Evolutionary conservation across 2,329 filamentous ascomycete genomes (phyloP), one percentile per base, ranked within the genome.

Genomic region (Arthrobotrys conoides): DNA sequence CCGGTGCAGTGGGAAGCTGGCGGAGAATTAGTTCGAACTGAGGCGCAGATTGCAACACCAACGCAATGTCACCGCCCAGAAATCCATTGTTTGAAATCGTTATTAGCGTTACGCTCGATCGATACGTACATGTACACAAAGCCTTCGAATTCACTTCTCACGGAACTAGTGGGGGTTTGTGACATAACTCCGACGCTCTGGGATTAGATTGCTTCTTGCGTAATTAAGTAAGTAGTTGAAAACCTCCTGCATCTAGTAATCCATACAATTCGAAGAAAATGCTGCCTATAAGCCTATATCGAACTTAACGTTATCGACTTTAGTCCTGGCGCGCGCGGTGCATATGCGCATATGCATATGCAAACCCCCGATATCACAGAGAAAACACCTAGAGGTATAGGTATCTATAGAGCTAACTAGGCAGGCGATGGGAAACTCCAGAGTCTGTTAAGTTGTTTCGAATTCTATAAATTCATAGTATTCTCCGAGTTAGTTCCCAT

Each of bases 381-480:
- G 46, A 51, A 51, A 27, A 27, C 14, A 33, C 14, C 10, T 30
- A 36, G 4, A 36, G 33, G 27, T 30, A n/a, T n/a, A n/a, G n/a
- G n/a, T n/a, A n/a, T n/a, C n/a, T n/a, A n/a, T 6, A 30, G 6
- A 30, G 6, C 27, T 30, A 30, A 30, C 27, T 30, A 3, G 27
- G 6, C 33, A 8, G 33, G 9, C 33, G 24, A 24, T 2, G 9
- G 48, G 48, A 12, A 18, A 55, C 51, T 18, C 49, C 20, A 22
- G 5, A 27, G 12, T 10, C 9, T 16, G 2, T 16, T 4, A 16
- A 18, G 2, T 24, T 18, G 53, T n/a, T 46, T 36, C 18, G 18
- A 61, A 59, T 49, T 66, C 66, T 76, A 76, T 76, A 76, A 76
- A 76, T 76, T 59, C 44, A n/a, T 51, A 20, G 14, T 22, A 8